Conservation (phyloP, 192 early-diverging fungal species). For the Linnemannia exigua region DNA sequence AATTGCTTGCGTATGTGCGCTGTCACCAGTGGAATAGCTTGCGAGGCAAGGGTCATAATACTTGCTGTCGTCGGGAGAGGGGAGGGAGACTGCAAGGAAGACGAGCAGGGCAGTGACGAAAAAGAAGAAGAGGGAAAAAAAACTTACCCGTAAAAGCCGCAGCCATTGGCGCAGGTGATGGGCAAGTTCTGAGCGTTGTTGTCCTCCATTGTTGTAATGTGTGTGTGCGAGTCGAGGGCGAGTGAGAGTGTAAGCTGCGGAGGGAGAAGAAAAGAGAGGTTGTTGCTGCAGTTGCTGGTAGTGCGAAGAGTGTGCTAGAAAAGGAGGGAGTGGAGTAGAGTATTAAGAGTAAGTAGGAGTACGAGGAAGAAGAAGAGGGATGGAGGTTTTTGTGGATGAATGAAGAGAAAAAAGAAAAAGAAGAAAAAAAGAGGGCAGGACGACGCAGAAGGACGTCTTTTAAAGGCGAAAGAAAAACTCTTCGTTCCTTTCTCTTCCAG, state of each 20-base stretch:
- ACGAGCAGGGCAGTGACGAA: background rate
- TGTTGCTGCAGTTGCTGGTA: background rate
- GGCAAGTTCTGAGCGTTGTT: conserved; percentile 72
- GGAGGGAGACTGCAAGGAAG: no score
- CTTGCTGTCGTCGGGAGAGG: background rate
- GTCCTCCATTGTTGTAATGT: conserved; percentile 71
- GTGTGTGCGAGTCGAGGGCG: background rate
- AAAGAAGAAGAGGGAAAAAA: background rate
- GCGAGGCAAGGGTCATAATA: no score
- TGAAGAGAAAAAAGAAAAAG: background rate
- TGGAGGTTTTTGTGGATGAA: background rate
- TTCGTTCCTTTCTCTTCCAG: no score
- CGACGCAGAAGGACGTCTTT: background rate
- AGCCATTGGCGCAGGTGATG: conserved; percentile 76
- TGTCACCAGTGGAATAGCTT: background rate
- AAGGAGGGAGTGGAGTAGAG: background rate
- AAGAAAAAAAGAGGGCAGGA: background rate
- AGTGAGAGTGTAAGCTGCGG: background rate
- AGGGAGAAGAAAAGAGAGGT: background rate
- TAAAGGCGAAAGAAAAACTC: background rate
- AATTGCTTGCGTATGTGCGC: background rate
- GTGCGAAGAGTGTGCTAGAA: background rate
- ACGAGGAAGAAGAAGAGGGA: background rate
- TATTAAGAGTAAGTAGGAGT: background rate
- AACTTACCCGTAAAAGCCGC: conserved; percentile 79